Evolutionary conservation across 139 green algal genomes (phyloP), one percentile per base, ranked within the genome.

Genomic region (Tetradesmus lagerheimii): DNA sequence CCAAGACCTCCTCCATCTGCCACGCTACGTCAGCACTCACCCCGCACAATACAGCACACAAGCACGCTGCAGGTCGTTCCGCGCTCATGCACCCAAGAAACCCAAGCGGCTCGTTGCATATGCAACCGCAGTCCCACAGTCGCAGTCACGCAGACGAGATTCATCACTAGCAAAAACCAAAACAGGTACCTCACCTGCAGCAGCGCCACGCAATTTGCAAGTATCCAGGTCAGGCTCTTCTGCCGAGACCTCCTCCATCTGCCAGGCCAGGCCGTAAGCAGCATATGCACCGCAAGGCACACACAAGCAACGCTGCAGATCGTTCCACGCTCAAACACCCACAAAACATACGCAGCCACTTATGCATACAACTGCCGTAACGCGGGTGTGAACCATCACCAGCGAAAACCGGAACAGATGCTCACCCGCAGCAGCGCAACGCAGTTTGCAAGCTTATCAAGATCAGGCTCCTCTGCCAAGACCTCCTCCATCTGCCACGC

Each of bases 401-500:
- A 75, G 25, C 62, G 12, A 20, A 11, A 74, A 8, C 57, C 37
- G 57, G 3, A 16, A 16, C 45, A 15, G n/a, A n/a, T n/a, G 0
- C 86, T 77, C 39, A 83, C 79, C 57, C 87, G n/a, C 53, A 88
- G 87, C 31, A 91, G 78, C 12, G 57, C 38, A 1, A 87, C 64
- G 41, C 57, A 85, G 31, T 67, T 82, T 25, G 79, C 79, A 35
- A 88, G 79, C 18, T 86, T 82, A 43, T 57, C 31, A 1, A 77
- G 34, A 20, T 84, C 74, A 29, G 86, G 86, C 64, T 38, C 39
- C 53, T 76, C 71, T 18, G 37, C 29, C 34, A 83, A 14, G 29
- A 90, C 37, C 75, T 90, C 86, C 74, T 90, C 86, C 74, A 90
- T 83, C 74, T 83, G 75, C 86, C 86, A 90, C 18, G 74, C 75